Base-by-base conservation (phyloP, 108 stramenopile genomes). In the Fistulifera pelliculosa region DNA sequence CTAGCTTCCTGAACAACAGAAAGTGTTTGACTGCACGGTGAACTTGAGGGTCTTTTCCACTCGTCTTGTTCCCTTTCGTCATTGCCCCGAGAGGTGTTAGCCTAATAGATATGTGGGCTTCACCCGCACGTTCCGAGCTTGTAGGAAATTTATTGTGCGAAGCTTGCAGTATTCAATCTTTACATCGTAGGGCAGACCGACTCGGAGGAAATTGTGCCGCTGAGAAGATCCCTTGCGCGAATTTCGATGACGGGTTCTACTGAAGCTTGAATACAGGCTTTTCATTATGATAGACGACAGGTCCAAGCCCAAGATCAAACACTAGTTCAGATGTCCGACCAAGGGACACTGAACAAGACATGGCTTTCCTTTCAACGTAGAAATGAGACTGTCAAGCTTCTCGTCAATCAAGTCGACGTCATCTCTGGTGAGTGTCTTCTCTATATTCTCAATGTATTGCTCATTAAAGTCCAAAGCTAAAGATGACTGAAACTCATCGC, bases 351-450 rank as follows among this genome's bases (percentile, higher is more conserved):
- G 19, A 47, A 10, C 19, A 22, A 47, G 44, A 8, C 2, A 11
- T 47, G 8, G 31, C 31, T 35, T 8, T 35, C 31, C 31, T n/a
- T n/a, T n/a, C 31, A 35, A 35, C 3, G 31, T 10, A 18, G 44
- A 47, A 47, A 47, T 22, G 44, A 47, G 44, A 11, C 44, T 47
- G 44, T 11, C 19, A 11, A 47, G 44, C 10, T 47, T 18, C 44
- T 47, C 5, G 44, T 47, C 44, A 2, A 47, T 18, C 3, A 22
- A 18, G 44, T 47, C 10, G 44, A 18, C 5, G 10, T 18, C 19
- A 21, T 18, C 19, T 5, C 21, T 47, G 5, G 5, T 22, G 6
- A 3, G 19, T 7, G 10, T 10, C 6, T 5, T 21, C 10, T 47
- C 44, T 7, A 47, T 47, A 18, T 21, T 47, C 5, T 47, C 44